These are phyloP conservation scores for Cyphellophora europaea DNA, from an alignment of 2,329 filamentous ascomycete genomes.

Conservation along the genomic window DNA sequence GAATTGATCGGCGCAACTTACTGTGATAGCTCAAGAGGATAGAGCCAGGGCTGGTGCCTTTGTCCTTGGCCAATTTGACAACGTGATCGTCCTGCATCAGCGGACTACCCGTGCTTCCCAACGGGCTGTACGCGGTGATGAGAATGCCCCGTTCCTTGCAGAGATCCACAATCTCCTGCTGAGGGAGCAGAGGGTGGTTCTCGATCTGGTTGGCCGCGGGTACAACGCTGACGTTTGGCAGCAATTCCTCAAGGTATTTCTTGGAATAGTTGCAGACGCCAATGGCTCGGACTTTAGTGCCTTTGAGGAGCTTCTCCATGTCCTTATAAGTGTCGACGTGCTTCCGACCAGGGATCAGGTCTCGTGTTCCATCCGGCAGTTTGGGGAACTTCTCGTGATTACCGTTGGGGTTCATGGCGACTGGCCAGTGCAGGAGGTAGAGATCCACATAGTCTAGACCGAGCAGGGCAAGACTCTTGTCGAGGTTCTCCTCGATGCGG, in stretches of 20 bases:
- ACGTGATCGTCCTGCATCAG: conserved; percentile 32
- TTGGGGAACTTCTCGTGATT: conserved; percentile 37
- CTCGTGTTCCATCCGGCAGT: conserved; percentile 31
- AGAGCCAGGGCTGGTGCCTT: conserved; percentile 27
- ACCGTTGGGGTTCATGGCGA: conserved; percentile 38
- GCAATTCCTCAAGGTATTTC: conserved; percentile 37
- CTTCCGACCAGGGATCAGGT: conserved; percentile 33
- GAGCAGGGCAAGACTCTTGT: conserved; percentile 53
- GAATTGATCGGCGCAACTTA: neutral
- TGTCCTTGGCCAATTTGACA: conserved; percentile 31
- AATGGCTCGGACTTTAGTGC: conserved; percentile 40
- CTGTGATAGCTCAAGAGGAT: conserved; percentile 35
- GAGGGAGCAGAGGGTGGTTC: conserved; percentile 45
- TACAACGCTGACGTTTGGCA: conserved; percentile 35
- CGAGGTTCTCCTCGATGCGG: conserved; percentile 52
- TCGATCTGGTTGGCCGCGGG: conserved; percentile 45
- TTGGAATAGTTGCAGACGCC: conserved; percentile 44
- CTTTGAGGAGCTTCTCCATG: conserved; percentile 34
- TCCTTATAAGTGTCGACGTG: conserved; percentile 36
- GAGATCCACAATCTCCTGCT: conserved; percentile 38
- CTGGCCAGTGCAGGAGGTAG: conserved; percentile 60
- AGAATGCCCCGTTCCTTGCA: conserved; percentile 42
- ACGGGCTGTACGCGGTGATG: conserved; percentile 45
- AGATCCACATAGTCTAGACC: conserved; percentile 61
- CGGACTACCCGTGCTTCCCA: conserved; percentile 41